Evolutionary conservation across 176 grass and related monocot genomes (phyloP), one percentile per base, ranked within the genome.

Genomic region (Raddia guianensis): DNA sequence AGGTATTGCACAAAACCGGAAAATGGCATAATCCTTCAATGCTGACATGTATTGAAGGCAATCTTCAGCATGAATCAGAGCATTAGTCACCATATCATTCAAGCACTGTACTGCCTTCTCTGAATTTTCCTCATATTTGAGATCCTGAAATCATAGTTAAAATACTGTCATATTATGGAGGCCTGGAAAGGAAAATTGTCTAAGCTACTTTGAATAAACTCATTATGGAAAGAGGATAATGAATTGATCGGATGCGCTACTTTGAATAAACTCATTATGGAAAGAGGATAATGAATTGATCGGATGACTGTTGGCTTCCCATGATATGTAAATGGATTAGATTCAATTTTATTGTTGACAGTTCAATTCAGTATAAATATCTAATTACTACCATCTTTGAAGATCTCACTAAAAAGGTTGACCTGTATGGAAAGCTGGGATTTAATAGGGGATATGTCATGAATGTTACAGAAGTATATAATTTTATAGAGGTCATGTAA

Each of bases 41-140:
- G 78, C 65, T 68, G 92, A 79, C 90, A 98, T 95, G 86, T 98
- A 98, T 49, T 84, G 33, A 69, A 98, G 86, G 79, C 92, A 98
- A 45, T 93, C 90, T 82, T 91, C 84, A 10, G 83, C 90, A 80
- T 98, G 96, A 78, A 70, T 74, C 62, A 98, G 80, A 88, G 96
- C 92, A 86, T 98, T 86, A 54, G 92, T 95, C 65, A 98, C 92
- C 86, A 98, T 69, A 83, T 98, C 90, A 84, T 98, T 98, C 72
- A 98, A 93, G 82, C 96, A 98, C 37, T 91, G 92, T 58, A 98
- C 96, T 32, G 96, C 88, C 49, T 86, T 94, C 61, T 82, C 72
- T 21, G 89, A 95, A 85, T 98, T 98, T 72, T 95, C 50, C 84
- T 87, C 86, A 65, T 84, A 84, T 63, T 98, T 95, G 10, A 98